Base-by-base conservation (phyloP, 805 yeast species). In the Jamesozyma lodderae region DNA sequence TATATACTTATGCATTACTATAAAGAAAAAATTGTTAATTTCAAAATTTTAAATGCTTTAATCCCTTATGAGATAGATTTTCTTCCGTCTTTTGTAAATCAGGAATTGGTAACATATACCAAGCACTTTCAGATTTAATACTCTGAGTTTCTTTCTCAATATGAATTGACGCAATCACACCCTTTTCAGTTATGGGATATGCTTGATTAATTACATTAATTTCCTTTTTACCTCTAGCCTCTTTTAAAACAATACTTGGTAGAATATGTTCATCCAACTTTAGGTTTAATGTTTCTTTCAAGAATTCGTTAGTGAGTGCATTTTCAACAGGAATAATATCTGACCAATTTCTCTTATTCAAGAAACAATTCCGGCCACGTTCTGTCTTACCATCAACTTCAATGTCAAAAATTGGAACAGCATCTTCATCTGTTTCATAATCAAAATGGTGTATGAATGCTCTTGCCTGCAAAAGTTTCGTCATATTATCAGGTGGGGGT, bases 401-500 rank as follows among this genome's bases (percentile, higher is more conserved):
- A 18, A 58, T 53, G 3, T 62, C 51, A 59, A 88, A 87, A 6
- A 87, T 49, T 1, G 83, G 81, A n/a, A 86, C 75, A 55, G 82
- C 71, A 50, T 86, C 92, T 57, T 90, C 96, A 46, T 77, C 83
- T 4, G 88, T 78, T 27, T 67, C 57, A 29, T 51, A 58, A 52
- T 73, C 81, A 48, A 79, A 80, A 44, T 72, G 78, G 59, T 88
- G 96, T 17, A 74, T 64, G 38, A 69, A 70, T 11, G 83, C 70
- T 49, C 95, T 68, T 49, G 69, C 75, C 58, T 81, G 71, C 47
- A 90, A 64, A 45, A 90, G 65, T 5, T 65, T 62, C 0, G 94
- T 92, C 81, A 90, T 82, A 6, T 79, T 79, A 54, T 77, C 75
- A 1, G 96, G 95, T 2, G 97, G 97, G 10, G 98, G 95, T 0